phyloP scores from a whole-genome alignment of 371 early-diverging fungal species.

The Batkoa obscura region DNA sequence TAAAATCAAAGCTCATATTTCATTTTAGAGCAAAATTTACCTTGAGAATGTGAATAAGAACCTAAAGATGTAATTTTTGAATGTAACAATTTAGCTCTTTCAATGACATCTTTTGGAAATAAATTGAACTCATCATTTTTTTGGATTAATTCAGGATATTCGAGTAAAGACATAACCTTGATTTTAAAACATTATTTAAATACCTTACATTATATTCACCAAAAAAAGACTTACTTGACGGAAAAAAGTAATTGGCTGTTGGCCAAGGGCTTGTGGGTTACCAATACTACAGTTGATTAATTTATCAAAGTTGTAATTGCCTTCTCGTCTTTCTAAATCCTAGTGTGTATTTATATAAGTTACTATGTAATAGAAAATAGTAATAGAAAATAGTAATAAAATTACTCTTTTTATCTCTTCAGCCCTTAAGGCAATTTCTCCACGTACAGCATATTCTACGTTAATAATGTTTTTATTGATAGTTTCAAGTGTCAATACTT shows the following conservation, averaged over 20 bases:
- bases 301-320: constrained; percentile 51
- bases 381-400: background rate
- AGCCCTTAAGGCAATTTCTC: constrained; percentile 85
- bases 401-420: constrained; percentile 60
- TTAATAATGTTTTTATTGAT: constrained; percentile 54
- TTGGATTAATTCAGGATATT: constrained; percentile 72
- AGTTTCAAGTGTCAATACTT: constrained; percentile 41
- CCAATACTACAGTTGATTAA: constrained; percentile 91
- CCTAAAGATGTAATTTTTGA: constrained; percentile 56
- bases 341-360: too few relatives aligned
- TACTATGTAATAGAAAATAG: too few relatives aligned
- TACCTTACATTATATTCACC: background rate
- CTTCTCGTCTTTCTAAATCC: too few relatives aligned
- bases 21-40: constrained; percentile 16
- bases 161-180: constrained; percentile 64
- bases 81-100: constrained; percentile 52
- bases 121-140: constrained; percentile 33
- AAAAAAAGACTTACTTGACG: constrained; percentile 47
- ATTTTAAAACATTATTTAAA: background rate
- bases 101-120: constrained; percentile 68
- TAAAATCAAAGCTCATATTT: background rate
- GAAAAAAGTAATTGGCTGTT: constrained; percentile 91
- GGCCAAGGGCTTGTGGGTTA: constrained; percentile 89
- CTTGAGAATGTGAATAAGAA: constrained; percentile 90
- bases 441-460: constrained; percentile 92